Evolutionary conservation across 2,329 filamentous ascomycete genomes (phyloP).

Genomic region (Colletotrichum sp.): DNA sequence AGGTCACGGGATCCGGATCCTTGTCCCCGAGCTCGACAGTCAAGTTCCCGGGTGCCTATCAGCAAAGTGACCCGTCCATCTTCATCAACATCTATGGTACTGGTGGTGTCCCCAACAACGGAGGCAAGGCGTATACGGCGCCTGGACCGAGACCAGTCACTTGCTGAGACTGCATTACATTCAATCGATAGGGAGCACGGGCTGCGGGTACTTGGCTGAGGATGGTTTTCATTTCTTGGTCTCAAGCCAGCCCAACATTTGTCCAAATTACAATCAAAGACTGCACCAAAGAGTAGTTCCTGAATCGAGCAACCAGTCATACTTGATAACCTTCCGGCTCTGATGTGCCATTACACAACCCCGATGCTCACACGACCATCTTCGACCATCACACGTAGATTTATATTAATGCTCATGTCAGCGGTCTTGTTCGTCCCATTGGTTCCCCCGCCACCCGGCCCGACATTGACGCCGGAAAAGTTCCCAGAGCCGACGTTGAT

Average conservation of each 20-base stretch:
- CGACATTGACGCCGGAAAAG: background rate
- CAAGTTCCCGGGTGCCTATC: conserved; percentile 50
- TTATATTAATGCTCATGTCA: background rate
- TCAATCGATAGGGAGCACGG: rapidly evolving
- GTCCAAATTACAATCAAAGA: rapidly evolving
- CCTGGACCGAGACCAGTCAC: conserved; percentile 39
- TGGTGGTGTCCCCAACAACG: conserved; percentile 44
- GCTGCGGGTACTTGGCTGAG: background rate
- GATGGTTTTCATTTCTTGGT: background rate
- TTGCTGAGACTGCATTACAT: conserved; percentile 18
- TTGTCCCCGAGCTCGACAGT: conserved; percentile 41
- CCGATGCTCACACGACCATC: background rate
- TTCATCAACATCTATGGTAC: conserved; percentile 51
- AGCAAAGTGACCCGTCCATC: conserved; percentile 48
- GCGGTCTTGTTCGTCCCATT: background rate
- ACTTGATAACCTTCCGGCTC: background rate
- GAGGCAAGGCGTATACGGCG: conserved; percentile 41
- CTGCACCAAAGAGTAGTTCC: background rate
- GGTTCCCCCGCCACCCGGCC: background rate
- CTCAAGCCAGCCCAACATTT: rapidly evolving
- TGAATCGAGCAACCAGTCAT: background rate
- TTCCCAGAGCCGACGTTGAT: background rate
- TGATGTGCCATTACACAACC: background rate
- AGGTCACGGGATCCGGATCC: conserved; percentile 49
- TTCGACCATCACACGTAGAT: background rate